phyloP scores from a whole-genome alignment of 768 basidiomycete species.

The Suillus plorans region DNA sequence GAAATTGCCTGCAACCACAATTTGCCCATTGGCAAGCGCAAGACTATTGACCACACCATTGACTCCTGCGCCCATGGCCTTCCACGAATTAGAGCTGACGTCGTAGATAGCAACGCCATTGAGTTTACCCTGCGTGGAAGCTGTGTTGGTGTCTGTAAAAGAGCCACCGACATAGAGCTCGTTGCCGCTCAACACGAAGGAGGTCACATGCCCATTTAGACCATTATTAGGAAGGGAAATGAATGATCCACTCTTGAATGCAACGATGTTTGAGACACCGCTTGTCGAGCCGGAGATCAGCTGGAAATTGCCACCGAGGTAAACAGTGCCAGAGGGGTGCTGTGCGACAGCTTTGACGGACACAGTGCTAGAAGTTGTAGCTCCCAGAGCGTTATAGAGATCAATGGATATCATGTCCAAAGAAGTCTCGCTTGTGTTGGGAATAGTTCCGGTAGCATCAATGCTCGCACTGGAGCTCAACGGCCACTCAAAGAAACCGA shows the following conservation, averaged over 20 bases:
- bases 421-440: constrained; percentile 69
- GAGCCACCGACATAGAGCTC: constrained; percentile 84
- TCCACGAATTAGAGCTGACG: constrained; percentile 64
- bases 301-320: constrained; percentile 77
- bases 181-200: constrained; percentile 62
- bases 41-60: constrained; percentile 74
- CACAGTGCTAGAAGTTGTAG: constrained; percentile 33
- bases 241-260: constrained; percentile 61
- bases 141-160: constrained; percentile 68
- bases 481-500: constrained; percentile 92
- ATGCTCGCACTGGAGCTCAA: constrained; percentile 41
- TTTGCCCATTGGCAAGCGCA: constrained; percentile 42
- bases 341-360: constrained; percentile 58
- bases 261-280: constrained; percentile 69
- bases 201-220: constrained; percentile 75
- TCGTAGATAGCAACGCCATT: constrained; percentile 72
- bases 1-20: constrained; percentile 80
- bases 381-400: constrained; percentile 62
- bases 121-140: constrained; percentile 52
- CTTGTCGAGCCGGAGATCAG: constrained; percentile 55
- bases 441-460: constrained; percentile 61
- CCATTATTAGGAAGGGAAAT: constrained; percentile 60
- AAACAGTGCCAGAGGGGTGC: constrained; percentile 63
- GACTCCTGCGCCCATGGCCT: constrained; percentile 67
- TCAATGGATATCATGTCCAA: constrained; percentile 63